These are phyloP conservation scores for Panicum hallii DNA, from an alignment of 202 grass and related monocot species.

Conservation along the genomic window DNA sequence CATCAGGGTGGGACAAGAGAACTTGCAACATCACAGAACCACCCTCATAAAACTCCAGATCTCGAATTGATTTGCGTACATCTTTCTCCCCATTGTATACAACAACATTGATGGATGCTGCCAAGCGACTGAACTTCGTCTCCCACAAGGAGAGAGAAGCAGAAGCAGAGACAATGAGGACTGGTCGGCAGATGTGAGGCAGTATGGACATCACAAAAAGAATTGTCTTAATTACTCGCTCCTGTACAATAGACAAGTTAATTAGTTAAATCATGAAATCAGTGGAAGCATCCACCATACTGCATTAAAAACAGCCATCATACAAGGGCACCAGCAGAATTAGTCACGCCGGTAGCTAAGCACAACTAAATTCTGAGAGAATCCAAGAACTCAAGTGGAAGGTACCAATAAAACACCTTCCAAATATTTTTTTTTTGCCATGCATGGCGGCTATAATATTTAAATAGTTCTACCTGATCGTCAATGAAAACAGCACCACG, in stretches of 20 bases:
- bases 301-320: constrained; percentile 6
- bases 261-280: constrained; percentile 30
- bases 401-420: constrained; percentile 1
- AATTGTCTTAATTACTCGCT: constrained; percentile 85
- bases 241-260: constrained; percentile 56
- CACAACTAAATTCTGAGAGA: neutral
- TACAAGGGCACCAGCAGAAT: constrained; percentile 4
- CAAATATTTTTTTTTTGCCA: neutral
- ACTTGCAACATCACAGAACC: constrained; percentile 85
- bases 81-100: constrained; percentile 77
- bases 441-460: constrained; percentile 22
- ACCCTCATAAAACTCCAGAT: constrained; percentile 78
- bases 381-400: constrained; percentile 3
- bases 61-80: constrained; percentile 70
- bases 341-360: neutral
- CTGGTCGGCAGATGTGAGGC: constrained; percentile 61
- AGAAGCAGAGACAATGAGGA: constrained; percentile 73
- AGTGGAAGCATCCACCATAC: neutral
- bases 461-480: constrained; percentile 65
- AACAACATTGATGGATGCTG: constrained; percentile 78
- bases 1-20: constrained; percentile 79
- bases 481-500: constrained; percentile 72
- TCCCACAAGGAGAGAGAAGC: constrained; percentile 81
- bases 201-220: constrained; percentile 71
- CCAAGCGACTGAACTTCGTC: constrained; percentile 72